A percentile compares a stretch with the other conserved stretches of the same genome.
Evolutionary conservation across 805 yeast species (phyloP).

Genomic region (Priceomyces carsonii): DNA sequence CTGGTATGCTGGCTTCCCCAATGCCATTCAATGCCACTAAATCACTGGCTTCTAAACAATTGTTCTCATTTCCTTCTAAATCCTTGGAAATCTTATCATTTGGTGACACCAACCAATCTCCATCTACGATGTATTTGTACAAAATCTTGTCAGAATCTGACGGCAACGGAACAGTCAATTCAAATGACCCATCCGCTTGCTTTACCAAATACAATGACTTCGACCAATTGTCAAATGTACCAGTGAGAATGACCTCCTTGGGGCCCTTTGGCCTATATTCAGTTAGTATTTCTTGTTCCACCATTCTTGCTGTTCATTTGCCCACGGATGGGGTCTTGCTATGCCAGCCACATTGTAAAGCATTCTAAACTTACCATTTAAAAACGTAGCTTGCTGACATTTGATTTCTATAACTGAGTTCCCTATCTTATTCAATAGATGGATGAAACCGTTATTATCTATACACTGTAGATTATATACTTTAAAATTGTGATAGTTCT

Average conservation of each 20-base stretch:
- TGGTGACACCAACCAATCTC: conserved; percentile 54
- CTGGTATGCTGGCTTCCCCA: conserved; percentile 30
- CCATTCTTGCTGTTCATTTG: no score
- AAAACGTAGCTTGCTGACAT: conserved; percentile 39
- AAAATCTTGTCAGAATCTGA: conserved; percentile 40
- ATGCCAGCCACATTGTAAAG: no score
- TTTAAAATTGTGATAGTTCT: no score
- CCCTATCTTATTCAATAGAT: no score
- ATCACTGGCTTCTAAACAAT: conserved; percentile 42
- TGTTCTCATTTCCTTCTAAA: conserved; percentile 53
- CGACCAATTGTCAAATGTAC: conserved; percentile 68
- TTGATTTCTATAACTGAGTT: no score
- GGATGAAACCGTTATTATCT: no score
- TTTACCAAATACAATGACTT: conserved; percentile 61
- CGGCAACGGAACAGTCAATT: conserved; percentile 56
- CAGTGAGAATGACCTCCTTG: conserved; percentile 62
- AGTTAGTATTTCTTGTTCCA: no score
- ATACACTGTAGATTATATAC: no score
- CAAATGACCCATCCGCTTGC: conserved; percentile 60
- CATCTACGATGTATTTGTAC: conserved; percentile 71
- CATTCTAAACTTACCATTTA: conserved; percentile 36
- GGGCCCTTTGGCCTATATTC: conserved; percentile 53
- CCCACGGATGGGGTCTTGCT: no score
- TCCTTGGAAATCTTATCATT: conserved; percentile 46
- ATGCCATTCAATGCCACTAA: conserved; percentile 18